These are phyloP conservation scores for Aspergillus luchuensis DNA, from an alignment of 2,329 filamentous ascomycete species.

Conservation along the genomic window DNA sequence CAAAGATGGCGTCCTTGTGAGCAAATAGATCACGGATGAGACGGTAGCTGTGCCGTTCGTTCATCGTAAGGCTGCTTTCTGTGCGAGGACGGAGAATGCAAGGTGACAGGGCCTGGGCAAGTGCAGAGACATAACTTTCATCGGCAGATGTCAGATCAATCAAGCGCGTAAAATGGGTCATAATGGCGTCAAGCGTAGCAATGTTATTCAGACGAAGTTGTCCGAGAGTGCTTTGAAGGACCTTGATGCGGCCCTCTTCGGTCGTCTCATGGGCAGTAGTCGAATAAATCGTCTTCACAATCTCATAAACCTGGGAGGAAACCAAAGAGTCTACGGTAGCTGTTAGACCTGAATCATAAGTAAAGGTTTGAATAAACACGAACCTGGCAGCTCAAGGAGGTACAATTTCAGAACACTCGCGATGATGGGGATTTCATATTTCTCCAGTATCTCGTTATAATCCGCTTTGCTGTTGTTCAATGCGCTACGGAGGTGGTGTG, in stretches of 20 bases:
- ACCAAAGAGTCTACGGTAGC: slow-evolving; percentile 79
- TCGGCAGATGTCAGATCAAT: slow-evolving; percentile 97
- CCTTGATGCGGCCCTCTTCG: slow-evolving; percentile 78
- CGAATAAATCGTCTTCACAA: slow-evolving; percentile 94
- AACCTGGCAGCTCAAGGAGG: slow-evolving; percentile 89
- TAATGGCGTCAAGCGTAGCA: slow-evolving; percentile 95
- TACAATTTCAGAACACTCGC: slow-evolving; percentile 93
- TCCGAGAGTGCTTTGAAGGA: slow-evolving; percentile 92
- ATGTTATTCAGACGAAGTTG: slow-evolving; percentile 96
- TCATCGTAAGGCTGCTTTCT: slow-evolving; percentile 89
- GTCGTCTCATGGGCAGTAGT: slow-evolving; percentile 75
- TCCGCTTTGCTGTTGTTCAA: slow-evolving; percentile 87
- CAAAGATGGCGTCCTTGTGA: slow-evolving; percentile 94
- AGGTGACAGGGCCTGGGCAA: slow-evolving; percentile 75
- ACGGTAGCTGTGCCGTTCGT: slow-evolving; percentile 89
- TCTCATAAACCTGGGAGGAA: slow-evolving; percentile 97
- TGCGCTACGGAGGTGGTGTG: slow-evolving; percentile 77
- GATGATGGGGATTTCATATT: slow-evolving; percentile 92
- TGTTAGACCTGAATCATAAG: slow-evolving; percentile 19
- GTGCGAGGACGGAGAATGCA: slow-evolving; percentile 85
- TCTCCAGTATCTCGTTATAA: slow-evolving; percentile 72
- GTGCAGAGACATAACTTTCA: slow-evolving; percentile 74
- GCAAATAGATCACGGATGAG: slow-evolving; percentile 88
- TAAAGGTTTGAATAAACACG: slow-evolving; percentile 36
- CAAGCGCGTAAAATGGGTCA: slow-evolving; percentile 95